Conservation (phyloP, 2,329 filamentous ascomycete species). For the Rhynchosporium agropyri region DNA sequence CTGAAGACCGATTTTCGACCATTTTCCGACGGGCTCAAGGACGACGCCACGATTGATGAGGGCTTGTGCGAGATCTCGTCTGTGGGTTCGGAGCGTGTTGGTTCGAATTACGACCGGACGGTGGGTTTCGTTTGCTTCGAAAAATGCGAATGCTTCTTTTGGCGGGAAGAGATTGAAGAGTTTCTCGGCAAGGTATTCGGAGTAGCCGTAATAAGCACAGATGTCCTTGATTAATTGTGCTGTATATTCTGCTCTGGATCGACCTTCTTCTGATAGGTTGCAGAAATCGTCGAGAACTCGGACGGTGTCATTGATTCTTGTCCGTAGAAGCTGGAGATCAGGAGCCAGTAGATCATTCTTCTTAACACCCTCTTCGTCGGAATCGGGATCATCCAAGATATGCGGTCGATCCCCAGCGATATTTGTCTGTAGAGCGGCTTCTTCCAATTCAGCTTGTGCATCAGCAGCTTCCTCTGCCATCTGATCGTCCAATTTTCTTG, state of each 20-base stretch:
- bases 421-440: constrained; percentile 88
- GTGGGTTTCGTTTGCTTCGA: constrained; percentile 96
- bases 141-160: constrained; percentile 94
- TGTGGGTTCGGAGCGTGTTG: constrained; percentile 82
- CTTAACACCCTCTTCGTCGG: constrained; percentile 60
- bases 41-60: constrained; percentile 96
- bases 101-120: constrained; percentile 94
- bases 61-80: constrained; percentile 82
- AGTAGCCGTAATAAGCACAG: constrained; percentile 96
- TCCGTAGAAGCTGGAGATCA: constrained; percentile 85
- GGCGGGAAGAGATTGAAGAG: constrained; percentile 90
- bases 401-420: constrained; percentile 77
- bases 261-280: constrained; percentile 75
- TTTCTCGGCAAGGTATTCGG: constrained; percentile 91
- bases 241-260: constrained; percentile 87
- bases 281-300: constrained; percentile 88
- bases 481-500: constrained; percentile 79
- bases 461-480: constrained; percentile 78
- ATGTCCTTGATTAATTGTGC: constrained; percentile 86
- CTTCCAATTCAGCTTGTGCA: constrained; percentile 82
- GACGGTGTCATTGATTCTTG: constrained; percentile 89
- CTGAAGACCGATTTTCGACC: constrained; percentile 97
- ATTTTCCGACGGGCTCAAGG: constrained; percentile 95
- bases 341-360: constrained; percentile 73
- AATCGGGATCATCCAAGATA: constrained; percentile 62